phyloP scores from a whole-genome alignment of 225 moss, liverwort and hornwort genomes.

The Sphagnum contortum region DNA sequence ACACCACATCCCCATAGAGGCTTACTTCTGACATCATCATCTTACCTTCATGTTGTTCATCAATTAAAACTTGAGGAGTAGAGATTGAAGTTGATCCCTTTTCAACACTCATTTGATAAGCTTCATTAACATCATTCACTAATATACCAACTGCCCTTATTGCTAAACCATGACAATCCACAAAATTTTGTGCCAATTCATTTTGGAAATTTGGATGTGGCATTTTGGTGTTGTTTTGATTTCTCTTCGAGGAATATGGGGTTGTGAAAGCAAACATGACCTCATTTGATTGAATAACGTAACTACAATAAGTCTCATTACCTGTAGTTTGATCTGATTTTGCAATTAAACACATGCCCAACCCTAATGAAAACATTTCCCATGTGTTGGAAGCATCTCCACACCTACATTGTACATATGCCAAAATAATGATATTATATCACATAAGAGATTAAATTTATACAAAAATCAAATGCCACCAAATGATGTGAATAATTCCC shows the following conservation, averaged over 20 bases:
- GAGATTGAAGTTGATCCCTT: slow-evolving; percentile 69
- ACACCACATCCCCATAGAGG: slow-evolving; percentile 82
- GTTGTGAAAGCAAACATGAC: slow-evolving; percentile 78
- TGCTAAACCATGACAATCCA: slow-evolving; percentile 59
- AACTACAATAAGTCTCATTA: slow-evolving; percentile 88
- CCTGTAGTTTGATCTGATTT: slow-evolving; percentile 93
- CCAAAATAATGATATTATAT: no score
- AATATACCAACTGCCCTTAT: slow-evolving; percentile 79
- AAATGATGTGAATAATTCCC: no score
- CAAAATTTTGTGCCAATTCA: slow-evolving; percentile 46
- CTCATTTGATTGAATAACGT: slow-evolving; percentile 74
- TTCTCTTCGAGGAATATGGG: slow-evolving; percentile 71
- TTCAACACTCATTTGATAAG: slow-evolving; percentile 43
- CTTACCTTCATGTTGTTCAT: slow-evolving; percentile 36
- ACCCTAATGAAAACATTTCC: slow-evolving; percentile 86
- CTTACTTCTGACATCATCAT: slow-evolving; percentile 69
- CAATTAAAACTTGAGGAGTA: slow-evolving; percentile 43
- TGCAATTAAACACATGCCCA: slow-evolving; percentile 91
- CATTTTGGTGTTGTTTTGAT: slow-evolving; percentile 44
- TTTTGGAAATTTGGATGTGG: slow-evolving; percentile 57
- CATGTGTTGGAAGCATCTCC: slow-evolving; percentile 92
- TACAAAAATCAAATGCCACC: no score
- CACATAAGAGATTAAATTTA: no score
- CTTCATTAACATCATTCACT: slow-evolving; percentile 71
- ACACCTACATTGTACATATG: slow-evolving; percentile 23